Base-by-base conservation (phyloP, 192 early-diverging fungal species). In the Ramicandelaber brevisporus region DNA sequence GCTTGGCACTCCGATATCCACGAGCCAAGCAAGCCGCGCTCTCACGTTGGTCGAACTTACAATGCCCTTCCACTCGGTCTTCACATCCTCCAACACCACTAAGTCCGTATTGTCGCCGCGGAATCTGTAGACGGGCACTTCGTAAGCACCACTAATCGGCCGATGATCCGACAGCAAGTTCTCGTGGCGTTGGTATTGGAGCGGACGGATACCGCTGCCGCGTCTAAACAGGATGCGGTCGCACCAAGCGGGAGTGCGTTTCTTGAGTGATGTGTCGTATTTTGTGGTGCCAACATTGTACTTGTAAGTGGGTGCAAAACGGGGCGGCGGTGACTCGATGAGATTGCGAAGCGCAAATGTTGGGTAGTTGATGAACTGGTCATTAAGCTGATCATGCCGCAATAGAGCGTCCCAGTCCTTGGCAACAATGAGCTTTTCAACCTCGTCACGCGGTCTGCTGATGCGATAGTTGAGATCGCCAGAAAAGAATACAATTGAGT, bases 391-490 rank as follows among this genome's bases (percentile, higher is more conserved):
- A 48, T 81, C 73, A 15, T 62, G 37, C 23, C 48, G 50, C 36
- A 64, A 44, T 25, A 87, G 39, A 10, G 55, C 33, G 6, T 50
- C 44, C 47, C 58, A 65, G 33, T 82, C 55, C 31, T 60, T 50
- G 4, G 54, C 43, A 10, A 58, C 57, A 25, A 73, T 30, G 4
- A 59, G 59, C 5, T 39, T 34, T 13, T 64, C 50, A 1, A 76
- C 82, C 17, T 57, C 44, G 21, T 70, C 57, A 10, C 82, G 70
- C 5, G 56, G 27, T 35, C 71, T 50, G 18, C 77, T 65, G 34
- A 93, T 80, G 11, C 90, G 68, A 50, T 90, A 96, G 48, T 96
- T 96, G 19, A 92, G 60, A 46, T 95, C 92, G n/a, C 87, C 87
- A n/a, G 68, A 65, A 13, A 76, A 57, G 47, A 79, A 68, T 33